Base-by-base conservation (phyloP, 2,329 filamentous ascomycete species). In the Nemania abortiva region DNA sequence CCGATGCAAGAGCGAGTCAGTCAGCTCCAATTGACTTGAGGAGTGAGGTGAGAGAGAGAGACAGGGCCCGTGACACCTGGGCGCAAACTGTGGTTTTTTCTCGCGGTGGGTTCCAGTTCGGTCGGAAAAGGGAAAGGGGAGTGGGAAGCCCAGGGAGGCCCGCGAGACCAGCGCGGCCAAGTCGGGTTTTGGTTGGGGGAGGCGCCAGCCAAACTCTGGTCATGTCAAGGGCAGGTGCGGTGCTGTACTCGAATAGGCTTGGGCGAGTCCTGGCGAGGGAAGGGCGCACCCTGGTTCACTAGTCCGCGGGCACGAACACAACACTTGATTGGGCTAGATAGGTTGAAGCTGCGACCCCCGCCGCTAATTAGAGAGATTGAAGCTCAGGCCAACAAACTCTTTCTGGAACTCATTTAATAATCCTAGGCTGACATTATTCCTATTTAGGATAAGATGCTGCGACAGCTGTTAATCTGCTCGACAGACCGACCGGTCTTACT, bases 1-100 rank as follows among this genome's bases (percentile, higher is more conserved):
- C 37, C 58, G 70, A 59, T 57, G 42, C 53, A 64, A 63, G 42
- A 47, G 37, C 62, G 59, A 64, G 63, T 68, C 68, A 63, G 66
- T 34, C 47, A 59, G 54, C 47, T 58, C 58, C 52, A 70, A 71
- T 63, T 69, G 67, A 54, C 67, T 47, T 59, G 65, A 68, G 29
- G 29, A 61, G 54, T 57, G 62, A 60, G 59, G 68, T 68, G 53
- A 62, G 68, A 68, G 65, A 68, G 65, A 67, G 63, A 71, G 59
- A 62, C 69, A 47, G 69, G 62, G 53, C 55, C 56, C 68, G 70
- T 75, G 68, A 69, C 65, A 74, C 71, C 70, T 61, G 70, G 52
- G 74, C 75, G 74, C 75, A 75, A 75, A 68, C 56, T 72, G 68
- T 66, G 53, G 59, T 58, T 61, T 72, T 66, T 74, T 68, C 53